Evolutionary conservation across 1,139 yeast genomes (phyloP), one percentile per base, ranked within the genome.

Genomic region (Taphrina wiesneri): DNA sequence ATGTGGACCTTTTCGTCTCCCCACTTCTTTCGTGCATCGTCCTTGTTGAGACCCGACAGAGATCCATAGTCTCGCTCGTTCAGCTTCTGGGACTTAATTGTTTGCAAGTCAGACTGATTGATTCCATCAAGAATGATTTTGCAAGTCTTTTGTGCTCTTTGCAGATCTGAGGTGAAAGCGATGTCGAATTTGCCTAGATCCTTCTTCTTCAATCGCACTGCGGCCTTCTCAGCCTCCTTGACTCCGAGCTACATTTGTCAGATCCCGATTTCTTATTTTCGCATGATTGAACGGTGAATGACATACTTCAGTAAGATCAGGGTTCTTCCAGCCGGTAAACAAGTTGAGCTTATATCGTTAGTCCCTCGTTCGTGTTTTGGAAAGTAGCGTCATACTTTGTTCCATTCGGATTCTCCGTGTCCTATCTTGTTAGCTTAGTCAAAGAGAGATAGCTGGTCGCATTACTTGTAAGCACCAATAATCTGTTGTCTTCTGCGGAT

Each of bases 31-130:
- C 90, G 85, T 72, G 97, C 89, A 75, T 85, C 91, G 73, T 97
- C 97, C 84, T 92, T 92, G 84, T 92, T 96, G 84, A 92, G 92
- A 78, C 99, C 99, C 82, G 93, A 98, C 76, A 93, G 85, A 74
- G 91, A 97, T 84, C 99, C 99, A 82, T 92, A 92, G 82, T 92
- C 98, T 84, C 98, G 93, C 83, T 92, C 99, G 82, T 92, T 92
- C 79, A 92, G 86, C 84, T 97, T 88, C 98, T 98, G 92, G 68
- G 92, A 84, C 84, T 97, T 89, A 82, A 88, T 86, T 76, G 90
- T 96, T 76, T 96, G 97, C 73, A 93, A 84, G 85, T 86, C 92
- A 75, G 90, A 82, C 78, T 92, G 91, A 80, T 90, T 97, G 70
- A 97, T 93, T 71, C 83, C 79, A 71, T 88, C 90, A 75, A 93